phyloP scores from a whole-genome alignment of 768 basidiomycete genomes.

The Rhodotorula graminis region DNA sequence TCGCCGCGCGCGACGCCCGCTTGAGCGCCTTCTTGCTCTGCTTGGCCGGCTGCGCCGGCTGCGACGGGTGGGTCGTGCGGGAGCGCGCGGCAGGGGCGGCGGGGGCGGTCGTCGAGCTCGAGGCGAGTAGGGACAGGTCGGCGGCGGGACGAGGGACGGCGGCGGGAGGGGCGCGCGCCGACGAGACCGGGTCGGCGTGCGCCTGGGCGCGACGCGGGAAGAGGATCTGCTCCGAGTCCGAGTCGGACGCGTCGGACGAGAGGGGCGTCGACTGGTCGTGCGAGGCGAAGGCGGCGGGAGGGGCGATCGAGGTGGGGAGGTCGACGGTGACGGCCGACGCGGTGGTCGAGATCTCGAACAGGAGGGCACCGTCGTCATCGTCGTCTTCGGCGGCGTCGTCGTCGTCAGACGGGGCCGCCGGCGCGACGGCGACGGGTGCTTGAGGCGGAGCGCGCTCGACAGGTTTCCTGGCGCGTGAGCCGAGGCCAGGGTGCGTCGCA shows the following conservation, averaged over 20 bases:
- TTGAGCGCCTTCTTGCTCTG: constrained; percentile 29
- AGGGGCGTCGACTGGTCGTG: neutral
- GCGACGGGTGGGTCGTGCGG: neutral
- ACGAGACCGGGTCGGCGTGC: constrained; percentile 21
- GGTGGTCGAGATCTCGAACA: constrained; percentile 25
- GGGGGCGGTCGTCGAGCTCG: neutral
- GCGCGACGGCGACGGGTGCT: neutral
- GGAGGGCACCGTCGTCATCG: neutral
- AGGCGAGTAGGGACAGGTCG: neutral
- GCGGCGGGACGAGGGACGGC: neutral
- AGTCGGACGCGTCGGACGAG: neutral
- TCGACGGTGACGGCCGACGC: constrained; percentile 3
- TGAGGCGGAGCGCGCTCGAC: neutral
- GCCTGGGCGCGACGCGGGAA: constrained; percentile 9
- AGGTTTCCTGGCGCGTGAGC: neutral
- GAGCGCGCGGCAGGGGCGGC: neutral
- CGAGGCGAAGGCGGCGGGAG: neutral
- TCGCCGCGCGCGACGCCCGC: constrained; percentile 9
- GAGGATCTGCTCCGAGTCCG: constrained; percentile 20
- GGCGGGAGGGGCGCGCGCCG: neutral
- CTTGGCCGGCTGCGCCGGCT: neutral
- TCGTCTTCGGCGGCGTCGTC: too few relatives aligned
- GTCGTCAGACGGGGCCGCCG: neutral
- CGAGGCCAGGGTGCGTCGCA: constrained; percentile 15
- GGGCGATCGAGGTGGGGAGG: neutral